Evolutionary conservation across 1,139 yeast genomes (phyloP).

Genomic region (Pichia sp.): DNA sequence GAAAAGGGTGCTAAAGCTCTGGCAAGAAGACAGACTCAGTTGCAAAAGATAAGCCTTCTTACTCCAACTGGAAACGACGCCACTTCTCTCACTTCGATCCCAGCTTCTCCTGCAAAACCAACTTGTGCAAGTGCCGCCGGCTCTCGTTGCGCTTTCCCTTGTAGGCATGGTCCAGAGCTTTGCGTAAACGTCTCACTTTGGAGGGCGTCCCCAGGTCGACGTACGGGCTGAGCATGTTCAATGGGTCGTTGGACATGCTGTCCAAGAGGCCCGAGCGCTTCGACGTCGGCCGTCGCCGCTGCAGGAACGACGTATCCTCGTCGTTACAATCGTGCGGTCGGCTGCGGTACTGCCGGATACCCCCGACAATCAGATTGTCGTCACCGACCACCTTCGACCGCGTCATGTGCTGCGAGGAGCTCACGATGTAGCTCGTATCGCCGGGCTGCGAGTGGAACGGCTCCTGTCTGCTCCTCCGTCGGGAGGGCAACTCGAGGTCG

Average conservation of each 20-base stretch:
- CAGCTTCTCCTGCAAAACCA: not conserved
- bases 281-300: not conserved
- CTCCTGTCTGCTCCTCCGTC: not conserved
- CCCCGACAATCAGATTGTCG: slow-evolving; percentile 12
- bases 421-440: slow-evolving; percentile 6
- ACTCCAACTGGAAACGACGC: too few species aligned
- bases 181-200: slow-evolving; percentile 16
- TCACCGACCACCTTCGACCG: slow-evolving; percentile 15
- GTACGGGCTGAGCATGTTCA: slow-evolving; percentile 10
- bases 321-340: not conserved
- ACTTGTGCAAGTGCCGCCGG: slow-evolving; percentile 7
- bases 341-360: not conserved
- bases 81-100: not conserved
- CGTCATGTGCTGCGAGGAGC: slow-evolving; percentile 14
- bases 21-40: too few species aligned
- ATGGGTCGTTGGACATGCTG: slow-evolving; percentile 9
- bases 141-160: not conserved
- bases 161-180: slow-evolving; percentile 13
- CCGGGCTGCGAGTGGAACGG: slow-evolving; percentile 3
- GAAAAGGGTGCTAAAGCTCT: too few species aligned
- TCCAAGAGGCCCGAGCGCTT: not conserved
- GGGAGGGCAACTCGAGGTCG: not conserved
- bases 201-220: slow-evolving; percentile 13
- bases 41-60: too few species aligned
- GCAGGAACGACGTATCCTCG: too few species aligned